Evolutionary conservation across 2,329 filamentous ascomycete species (phyloP).

Genomic region (Clonostachys byssicola): DNA sequence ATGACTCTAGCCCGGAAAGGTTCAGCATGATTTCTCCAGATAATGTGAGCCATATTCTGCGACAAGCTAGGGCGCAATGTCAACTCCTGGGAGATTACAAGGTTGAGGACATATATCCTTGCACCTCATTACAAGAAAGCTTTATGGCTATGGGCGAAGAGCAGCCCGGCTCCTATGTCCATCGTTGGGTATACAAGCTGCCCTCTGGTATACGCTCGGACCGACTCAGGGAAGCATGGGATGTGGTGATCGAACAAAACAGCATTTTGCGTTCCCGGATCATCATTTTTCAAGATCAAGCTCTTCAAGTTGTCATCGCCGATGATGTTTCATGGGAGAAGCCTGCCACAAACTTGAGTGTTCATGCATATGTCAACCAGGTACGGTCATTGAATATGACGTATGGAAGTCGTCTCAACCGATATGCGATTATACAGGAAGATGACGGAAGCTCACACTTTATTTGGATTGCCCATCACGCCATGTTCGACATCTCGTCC

Average conservation of each 20-base stretch:
- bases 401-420: constrained; percentile 4
- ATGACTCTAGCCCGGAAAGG: too few species aligned
- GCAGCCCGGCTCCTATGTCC: constrained; percentile 22
- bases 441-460: constrained; percentile 2
- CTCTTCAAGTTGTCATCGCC: constrained; percentile 6
- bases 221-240: constrained; percentile 5
- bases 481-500: constrained; percentile 10
- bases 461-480: constrained; percentile 10
- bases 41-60: too few species aligned
- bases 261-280: constrained; percentile 10
- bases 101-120: constrained; percentile 26
- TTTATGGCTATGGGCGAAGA: constrained; percentile 23
- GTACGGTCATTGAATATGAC: constrained; percentile 1
- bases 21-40: too few species aligned
- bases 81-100: not conserved
- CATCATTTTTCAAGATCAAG: constrained; percentile 4
- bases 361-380: not conserved
- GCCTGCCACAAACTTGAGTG: not conserved
- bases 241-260: constrained; percentile 1
- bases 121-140: constrained; percentile 27
- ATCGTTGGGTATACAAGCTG: constrained; percentile 13
- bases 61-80: too few species aligned
- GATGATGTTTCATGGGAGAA: not conserved
- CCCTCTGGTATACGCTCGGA: constrained; percentile 6
- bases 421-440: constrained; percentile 5